Conservation (phyloP, 257 asterid genomes). For the Rehmannia glutinosa region DNA sequence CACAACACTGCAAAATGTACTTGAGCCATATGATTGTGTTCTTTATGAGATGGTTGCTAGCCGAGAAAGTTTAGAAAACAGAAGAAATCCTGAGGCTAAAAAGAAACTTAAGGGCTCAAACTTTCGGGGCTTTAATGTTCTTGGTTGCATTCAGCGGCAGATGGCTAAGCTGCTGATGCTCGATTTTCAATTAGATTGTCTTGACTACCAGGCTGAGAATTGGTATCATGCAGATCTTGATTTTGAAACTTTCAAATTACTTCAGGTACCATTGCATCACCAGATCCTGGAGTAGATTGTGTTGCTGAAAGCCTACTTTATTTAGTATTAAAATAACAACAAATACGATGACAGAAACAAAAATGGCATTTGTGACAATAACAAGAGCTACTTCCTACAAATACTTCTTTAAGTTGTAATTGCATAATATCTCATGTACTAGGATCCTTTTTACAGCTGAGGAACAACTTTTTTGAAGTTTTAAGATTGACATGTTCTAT, state of each 20-base stretch:
- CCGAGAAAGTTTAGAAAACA: slow-evolving; percentile 78
- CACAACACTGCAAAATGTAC: slow-evolving; percentile 60
- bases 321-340: background rate
- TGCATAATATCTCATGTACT: background rate
- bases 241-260: slow-evolving; percentile 84
- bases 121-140: slow-evolving; percentile 61
- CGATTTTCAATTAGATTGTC: slow-evolving; percentile 91
- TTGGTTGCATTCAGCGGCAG: slow-evolving; percentile 91
- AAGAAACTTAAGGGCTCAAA: slow-evolving; percentile 50
- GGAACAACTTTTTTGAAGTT: background rate
- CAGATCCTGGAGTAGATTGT: background rate
- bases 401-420: background rate
- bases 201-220: slow-evolving; percentile 79
- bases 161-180: slow-evolving; percentile 80
- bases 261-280: slow-evolving; percentile 56
- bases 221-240: slow-evolving; percentile 99
- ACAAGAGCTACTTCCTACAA: background rate
- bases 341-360: background rate
- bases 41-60: slow-evolving; percentile 98
- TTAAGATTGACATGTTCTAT: background rate
- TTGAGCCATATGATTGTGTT: slow-evolving; percentile 75
- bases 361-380: too few relatives aligned
- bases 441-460: background rate
- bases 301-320: slow-evolving; percentile 7
- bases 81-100: slow-evolving; percentile 48